These are phyloP conservation scores for Clonostachys rhizophaga DNA, from an alignment of 2,329 filamentous ascomycete genomes.

Conservation along the genomic window DNA sequence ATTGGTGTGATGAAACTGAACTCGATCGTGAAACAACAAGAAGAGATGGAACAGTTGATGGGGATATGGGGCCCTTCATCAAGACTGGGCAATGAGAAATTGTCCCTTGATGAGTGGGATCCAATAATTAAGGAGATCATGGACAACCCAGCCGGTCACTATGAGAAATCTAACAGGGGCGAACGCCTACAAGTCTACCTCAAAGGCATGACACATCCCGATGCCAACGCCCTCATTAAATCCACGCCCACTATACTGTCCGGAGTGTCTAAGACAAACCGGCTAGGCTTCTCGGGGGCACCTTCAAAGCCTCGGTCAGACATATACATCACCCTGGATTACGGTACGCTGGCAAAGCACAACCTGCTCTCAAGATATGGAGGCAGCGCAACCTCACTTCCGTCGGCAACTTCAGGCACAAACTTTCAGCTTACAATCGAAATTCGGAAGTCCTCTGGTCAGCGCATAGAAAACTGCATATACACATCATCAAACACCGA, in stretches of 20 bases:
- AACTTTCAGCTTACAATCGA: constrained; percentile 89
- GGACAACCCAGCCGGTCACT: constrained; percentile 67
- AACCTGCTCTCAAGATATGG: constrained; percentile 60
- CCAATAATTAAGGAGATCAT: constrained; percentile 69
- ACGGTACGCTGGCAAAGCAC: constrained; percentile 74
- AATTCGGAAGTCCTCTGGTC: constrained; percentile 73
- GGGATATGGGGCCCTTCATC: constrained; percentile 69
- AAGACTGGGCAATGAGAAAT: constrained; percentile 48
- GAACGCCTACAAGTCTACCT: constrained; percentile 78
- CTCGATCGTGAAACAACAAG: constrained; percentile 63
- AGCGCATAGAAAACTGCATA: constrained; percentile 84
- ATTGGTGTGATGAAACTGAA: constrained; percentile 76
- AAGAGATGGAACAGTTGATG: constrained; percentile 71
- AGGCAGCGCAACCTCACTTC: constrained; percentile 71
- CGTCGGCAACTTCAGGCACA: constrained; percentile 54
- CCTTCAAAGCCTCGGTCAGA: constrained; percentile 86
- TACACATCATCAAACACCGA: constrained; percentile 78
- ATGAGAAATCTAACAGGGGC: constrained; percentile 66
- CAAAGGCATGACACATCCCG: constrained; percentile 70
- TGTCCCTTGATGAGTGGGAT: constrained; percentile 65
- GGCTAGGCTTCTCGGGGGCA: constrained; percentile 91
- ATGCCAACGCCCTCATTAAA: constrained; percentile 77
- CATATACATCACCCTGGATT: constrained; percentile 85
- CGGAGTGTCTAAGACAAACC: constrained; percentile 73
- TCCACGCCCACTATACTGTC: constrained; percentile 85